These are phyloP conservation scores for Monosporozyma siamensis DNA, from an alignment of 805 yeast genomes.

Conservation along the genomic window DNA sequence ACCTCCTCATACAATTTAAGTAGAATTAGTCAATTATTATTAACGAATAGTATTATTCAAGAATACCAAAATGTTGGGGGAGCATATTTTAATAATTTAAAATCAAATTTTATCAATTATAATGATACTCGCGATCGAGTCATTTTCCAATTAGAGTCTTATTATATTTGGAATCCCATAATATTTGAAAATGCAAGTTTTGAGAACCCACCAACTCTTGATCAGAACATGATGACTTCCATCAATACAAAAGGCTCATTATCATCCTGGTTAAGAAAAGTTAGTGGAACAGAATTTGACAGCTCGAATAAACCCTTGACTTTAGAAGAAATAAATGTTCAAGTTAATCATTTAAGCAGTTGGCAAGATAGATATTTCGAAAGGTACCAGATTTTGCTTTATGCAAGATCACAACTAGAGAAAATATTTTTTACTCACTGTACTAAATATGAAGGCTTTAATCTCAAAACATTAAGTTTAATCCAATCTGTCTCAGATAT, in stretches of 20 bases:
- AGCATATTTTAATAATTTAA: neutral
- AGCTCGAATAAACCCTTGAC: neutral
- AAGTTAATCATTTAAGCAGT: constrained; percentile 13
- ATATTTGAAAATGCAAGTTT: neutral
- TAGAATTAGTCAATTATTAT: constrained; percentile 27
- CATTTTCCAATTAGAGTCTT: neutral
- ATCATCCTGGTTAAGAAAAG: constrained; percentile 9
- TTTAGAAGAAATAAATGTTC: constrained; percentile 5
- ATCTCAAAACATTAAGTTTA: neutral
- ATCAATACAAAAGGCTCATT: no score
- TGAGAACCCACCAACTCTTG: no score
- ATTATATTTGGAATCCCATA: neutral
- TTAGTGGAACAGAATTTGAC: constrained; percentile 3
- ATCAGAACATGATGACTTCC: no score
- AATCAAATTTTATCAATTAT: neutral
- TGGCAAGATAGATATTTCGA: constrained; percentile 7
- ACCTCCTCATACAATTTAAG: constrained; percentile 26
- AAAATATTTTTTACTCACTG: constrained; percentile 5
- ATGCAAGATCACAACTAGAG: constrained; percentile 13
- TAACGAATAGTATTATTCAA: constrained; percentile 18
- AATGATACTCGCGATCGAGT: neutral
- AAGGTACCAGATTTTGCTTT: constrained; percentile 10
- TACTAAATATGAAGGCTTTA: neutral
- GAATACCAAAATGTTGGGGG: constrained; percentile 6
- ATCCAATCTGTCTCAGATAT: neutral